phyloP scores from a whole-genome alignment of 1,284 basidiomycete genomes.

The Ustilago vetiveriae region DNA sequence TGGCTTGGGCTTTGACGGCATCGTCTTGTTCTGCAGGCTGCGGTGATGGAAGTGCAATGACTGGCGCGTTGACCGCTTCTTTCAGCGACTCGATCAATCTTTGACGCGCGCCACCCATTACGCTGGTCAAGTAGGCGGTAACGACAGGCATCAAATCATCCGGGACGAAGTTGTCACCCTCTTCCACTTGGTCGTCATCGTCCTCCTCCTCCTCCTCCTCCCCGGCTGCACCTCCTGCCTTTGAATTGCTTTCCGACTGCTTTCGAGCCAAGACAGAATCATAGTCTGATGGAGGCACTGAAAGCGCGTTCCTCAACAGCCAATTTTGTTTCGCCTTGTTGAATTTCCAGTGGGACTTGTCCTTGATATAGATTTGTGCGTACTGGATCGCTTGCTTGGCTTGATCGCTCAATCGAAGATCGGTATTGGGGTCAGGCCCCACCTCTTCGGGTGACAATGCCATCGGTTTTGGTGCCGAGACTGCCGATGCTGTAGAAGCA shows the following conservation, averaged over 20 bases:
- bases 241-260: constrained; percentile 7
- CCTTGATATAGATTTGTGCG: constrained; percentile 35
- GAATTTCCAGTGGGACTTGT: constrained; percentile 50
- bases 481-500: not conserved
- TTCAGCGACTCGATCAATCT: constrained; percentile 38
- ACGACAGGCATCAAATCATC: constrained; percentile 40
- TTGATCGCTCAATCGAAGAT: constrained; percentile 41
- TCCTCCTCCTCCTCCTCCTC: constrained; percentile 27
- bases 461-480: constrained; percentile 3
- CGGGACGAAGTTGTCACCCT: constrained; percentile 45
- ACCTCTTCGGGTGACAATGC: constrained; percentile 10
- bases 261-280: constrained; percentile 28
- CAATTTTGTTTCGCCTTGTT: constrained; percentile 54
- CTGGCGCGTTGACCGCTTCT: constrained; percentile 38
- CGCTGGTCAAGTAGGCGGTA: constrained; percentile 42
- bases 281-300: constrained; percentile 40
- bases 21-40: constrained; percentile 8
- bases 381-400: constrained; percentile 49
- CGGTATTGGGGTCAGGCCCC: constrained; percentile 37
- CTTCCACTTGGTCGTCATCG: constrained; percentile 29
- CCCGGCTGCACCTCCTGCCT: constrained; percentile 8
- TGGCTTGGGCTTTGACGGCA: not conserved
- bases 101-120: constrained; percentile 42
- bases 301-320: constrained; percentile 46
- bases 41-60: constrained; percentile 1